Evolutionary conservation across 106 monocot species (phyloP).

Genomic region (Apostasia shenzhenica): DNA sequence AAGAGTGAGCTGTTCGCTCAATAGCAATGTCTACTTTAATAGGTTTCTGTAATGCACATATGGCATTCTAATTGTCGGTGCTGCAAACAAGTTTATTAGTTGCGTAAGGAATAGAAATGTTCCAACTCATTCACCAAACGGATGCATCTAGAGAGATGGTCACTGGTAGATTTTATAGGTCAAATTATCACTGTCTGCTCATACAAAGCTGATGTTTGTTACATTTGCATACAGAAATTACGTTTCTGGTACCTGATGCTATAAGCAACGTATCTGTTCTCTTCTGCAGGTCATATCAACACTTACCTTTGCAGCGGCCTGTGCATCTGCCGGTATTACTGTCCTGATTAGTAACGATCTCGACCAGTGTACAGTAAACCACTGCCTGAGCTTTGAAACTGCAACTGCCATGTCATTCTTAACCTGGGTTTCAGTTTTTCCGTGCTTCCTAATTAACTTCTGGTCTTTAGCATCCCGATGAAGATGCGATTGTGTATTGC

Average conservation of each 20-base stretch:
- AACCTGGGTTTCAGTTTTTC: slow-evolving; percentile 82
- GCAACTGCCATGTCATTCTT: slow-evolving; percentile 95
- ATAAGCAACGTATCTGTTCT: too few species aligned
- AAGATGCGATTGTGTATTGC: background rate
- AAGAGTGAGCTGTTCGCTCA: too few species aligned
- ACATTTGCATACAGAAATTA: background rate
- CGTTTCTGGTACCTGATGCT: background rate
- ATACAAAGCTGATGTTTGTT: too few species aligned
- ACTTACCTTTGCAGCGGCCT: slow-evolving; percentile 86
- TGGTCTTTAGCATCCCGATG: slow-evolving; percentile 84
- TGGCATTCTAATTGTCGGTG: too few species aligned
- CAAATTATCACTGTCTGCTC: too few species aligned
- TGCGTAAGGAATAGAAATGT: too few species aligned
- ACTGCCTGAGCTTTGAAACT: slow-evolving; percentile 80
- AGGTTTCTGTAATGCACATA: too few species aligned
- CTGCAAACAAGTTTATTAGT: too few species aligned
- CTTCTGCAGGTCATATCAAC: slow-evolving; percentile 73
- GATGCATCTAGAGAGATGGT: too few species aligned
- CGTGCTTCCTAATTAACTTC: slow-evolving; percentile 81
- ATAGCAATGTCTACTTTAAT: too few species aligned
- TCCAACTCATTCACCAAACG: too few species aligned
- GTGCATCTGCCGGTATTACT: slow-evolving; percentile 92
- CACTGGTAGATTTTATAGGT: too few species aligned
- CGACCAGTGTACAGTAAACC: slow-evolving; percentile 57
- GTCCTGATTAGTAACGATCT: slow-evolving; percentile 91